Conservation (phyloP, 225 moss, liverwort and hornwort species). For the Lunularia cruciata region DNA sequence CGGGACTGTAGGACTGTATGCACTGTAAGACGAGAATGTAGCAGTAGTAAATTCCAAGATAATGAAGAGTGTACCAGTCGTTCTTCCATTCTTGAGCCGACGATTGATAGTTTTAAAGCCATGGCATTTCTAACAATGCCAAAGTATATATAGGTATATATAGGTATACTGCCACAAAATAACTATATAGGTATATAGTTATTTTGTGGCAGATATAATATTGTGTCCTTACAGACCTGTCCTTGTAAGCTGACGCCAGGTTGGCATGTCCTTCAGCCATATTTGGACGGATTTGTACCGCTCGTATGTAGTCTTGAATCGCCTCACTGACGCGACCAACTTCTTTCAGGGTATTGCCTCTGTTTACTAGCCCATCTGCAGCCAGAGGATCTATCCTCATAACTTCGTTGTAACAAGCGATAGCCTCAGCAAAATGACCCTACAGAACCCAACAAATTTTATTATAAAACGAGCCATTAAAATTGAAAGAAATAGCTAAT, state of each 20-base stretch:
- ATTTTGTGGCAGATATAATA: too few species aligned
- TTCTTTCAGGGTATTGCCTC: slow-evolving; percentile 96
- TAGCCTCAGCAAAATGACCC: slow-evolving; percentile 95
- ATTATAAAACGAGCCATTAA: neutral
- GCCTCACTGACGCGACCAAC: slow-evolving; percentile 97
- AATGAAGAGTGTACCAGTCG: too few species aligned
- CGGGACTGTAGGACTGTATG: too few species aligned
- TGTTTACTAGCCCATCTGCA: slow-evolving; percentile 94
- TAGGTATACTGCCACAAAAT: too few species aligned
- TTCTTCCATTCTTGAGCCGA: too few species aligned
- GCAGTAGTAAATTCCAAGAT: too few species aligned
- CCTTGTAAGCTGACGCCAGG: slow-evolving; percentile 98
- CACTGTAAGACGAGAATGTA: too few species aligned
- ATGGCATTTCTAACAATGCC: too few species aligned
- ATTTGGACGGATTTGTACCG: slow-evolving; percentile 86
- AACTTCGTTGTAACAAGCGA: slow-evolving; percentile 97
- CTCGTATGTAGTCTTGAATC: slow-evolving; percentile 91
- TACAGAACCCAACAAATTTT: slow-evolving; percentile 24
- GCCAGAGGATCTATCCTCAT: slow-evolving; percentile 99
- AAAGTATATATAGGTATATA: too few species aligned
- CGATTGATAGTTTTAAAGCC: too few species aligned
- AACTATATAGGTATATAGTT: too few species aligned
- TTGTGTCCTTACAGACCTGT: slow-evolving; percentile 57
- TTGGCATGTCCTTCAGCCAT: slow-evolving; percentile 99
- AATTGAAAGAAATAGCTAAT: neutral